A percentile compares a stretch with the other conserved stretches of the same genome.
These are phyloP conservation scores for Aspergillus bombycis DNA, from an alignment of 2,329 filamentous ascomycete genomes.

Conservation along the genomic window DNA sequence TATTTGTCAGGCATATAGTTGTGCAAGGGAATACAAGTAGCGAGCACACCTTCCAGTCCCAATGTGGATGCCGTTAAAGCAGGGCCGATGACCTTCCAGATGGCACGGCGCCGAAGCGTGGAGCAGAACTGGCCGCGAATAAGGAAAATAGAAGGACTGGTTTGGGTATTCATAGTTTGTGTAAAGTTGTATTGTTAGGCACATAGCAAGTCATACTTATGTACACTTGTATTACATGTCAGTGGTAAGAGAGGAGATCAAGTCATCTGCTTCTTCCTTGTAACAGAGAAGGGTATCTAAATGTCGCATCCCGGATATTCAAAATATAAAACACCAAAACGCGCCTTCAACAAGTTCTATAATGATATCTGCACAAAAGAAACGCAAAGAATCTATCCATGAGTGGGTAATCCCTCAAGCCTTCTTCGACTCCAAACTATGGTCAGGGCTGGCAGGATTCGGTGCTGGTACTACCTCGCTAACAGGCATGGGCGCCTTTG, in stretches of 20 bases:
- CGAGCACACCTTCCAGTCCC: slow-evolving; percentile 26
- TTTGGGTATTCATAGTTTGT: slow-evolving; percentile 10
- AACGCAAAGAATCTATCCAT: slow-evolving; percentile 2
- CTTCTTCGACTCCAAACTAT: slow-evolving; percentile 5
- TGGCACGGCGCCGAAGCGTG: slow-evolving; percentile 41
- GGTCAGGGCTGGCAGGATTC: neutral
- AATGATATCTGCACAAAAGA: neutral
- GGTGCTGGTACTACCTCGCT: neutral
- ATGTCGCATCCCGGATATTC: slow-evolving; percentile 10
- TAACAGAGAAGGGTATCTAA: slow-evolving; percentile 22
- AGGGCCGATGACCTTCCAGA: slow-evolving; percentile 37
- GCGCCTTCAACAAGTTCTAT: slow-evolving; percentile 1
- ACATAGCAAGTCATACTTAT: neutral
- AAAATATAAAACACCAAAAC: neutral
- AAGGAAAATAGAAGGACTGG: neutral
- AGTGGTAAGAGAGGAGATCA: slow-evolving; percentile 10
- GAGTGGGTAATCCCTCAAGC: slow-evolving; percentile 2
- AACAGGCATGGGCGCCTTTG: neutral
- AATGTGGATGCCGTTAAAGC: slow-evolving; percentile 17
- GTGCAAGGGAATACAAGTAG: neutral
- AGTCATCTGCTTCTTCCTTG: slow-evolving; percentile 1
- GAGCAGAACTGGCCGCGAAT: slow-evolving; percentile 40
- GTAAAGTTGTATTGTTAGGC: neutral
- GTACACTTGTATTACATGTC: neutral
- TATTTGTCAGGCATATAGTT: neutral